Evolutionary conservation across 345 rosid species (phyloP), one percentile per base, ranked within the genome.

Genomic region (Gossypium rotundifolium): DNA sequence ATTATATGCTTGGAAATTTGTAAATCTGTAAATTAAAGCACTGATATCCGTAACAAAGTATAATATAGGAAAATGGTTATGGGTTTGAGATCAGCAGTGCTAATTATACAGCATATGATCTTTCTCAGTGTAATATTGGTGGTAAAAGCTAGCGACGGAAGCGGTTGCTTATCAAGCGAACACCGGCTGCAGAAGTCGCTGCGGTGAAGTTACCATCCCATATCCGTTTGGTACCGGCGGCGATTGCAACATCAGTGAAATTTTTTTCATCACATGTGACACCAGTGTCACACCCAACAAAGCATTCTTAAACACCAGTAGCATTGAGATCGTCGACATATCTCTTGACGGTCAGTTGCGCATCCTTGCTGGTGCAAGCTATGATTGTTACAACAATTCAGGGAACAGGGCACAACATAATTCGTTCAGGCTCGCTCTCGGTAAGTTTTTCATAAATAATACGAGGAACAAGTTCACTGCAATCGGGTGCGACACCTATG

Each of bases 161-260:
- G 51, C 51, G 12, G 13, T 12, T 0, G 51, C 13, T 46, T 11
- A 11, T 51, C 59, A 7, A 18, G 4, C 25, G 0, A 54, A 54
- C 18, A 3, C 59, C 3, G 1, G 12, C 11, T 54, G 59, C 25
- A 11, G 2, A 54, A 18, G 25, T 3, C 59, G 10, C 4, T 77
- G 81, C 16, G 83, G 80, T 0, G 9, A 7, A 0, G 9, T 77
- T 8, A 54, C 2, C 40, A 73, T 76, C 20, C 78, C 83, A 7
- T 80, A 23, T 22, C 83, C 83, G 1, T 80, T 80, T 9, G 80
- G 83, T 13, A 53, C 51, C 13, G 6, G 16, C 9, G 7, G 23
- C 2, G 38, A 17, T 10, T 82, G 80, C 54, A 18, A 27, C 74
- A 42, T 74, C 9, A 58, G 17, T 48, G 0, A 16, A 17, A 0